Percentiles rank a stretch among this genome's conserved stretches.
These are phyloP conservation scores for Epichloe brachyelytri DNA, from an alignment of 2,329 filamentous ascomycete genomes.

Conservation along the genomic window DNA sequence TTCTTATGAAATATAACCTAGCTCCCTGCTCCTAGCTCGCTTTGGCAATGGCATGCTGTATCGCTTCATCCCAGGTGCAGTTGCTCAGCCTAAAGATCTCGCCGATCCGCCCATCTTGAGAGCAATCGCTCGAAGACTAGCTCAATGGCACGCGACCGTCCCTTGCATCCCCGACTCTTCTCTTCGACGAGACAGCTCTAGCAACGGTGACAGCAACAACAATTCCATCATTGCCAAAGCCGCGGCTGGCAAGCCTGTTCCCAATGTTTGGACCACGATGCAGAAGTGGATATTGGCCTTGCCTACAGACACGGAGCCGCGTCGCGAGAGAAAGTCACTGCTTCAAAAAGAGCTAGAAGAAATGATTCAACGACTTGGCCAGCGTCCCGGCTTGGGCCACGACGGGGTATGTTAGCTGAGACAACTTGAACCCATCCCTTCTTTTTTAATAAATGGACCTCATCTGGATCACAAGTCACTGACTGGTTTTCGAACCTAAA, in stretches of 20 bases:
- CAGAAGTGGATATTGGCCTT: conserved; percentile 90
- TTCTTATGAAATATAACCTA: conserved; percentile 70
- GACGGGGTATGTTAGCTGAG: conserved; percentile 47
- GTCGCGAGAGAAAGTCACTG: conserved; percentile 51
- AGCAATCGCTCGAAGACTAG: conserved; percentile 72
- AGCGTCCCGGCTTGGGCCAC: conserved; percentile 62
- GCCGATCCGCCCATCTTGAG: conserved; percentile 62
- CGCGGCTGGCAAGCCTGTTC: conserved; percentile 56
- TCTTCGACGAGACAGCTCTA: conserved; percentile 20
- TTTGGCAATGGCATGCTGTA: conserved; percentile 97
- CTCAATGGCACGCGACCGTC: conserved; percentile 79
- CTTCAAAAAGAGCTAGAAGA: conserved; percentile 65
- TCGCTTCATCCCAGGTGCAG: conserved; percentile 70
- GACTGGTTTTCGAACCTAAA: conserved; percentile 1
- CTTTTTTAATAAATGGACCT: neutral
- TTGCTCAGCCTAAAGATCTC: conserved; percentile 70
- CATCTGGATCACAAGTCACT: conserved; percentile 4
- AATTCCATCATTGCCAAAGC: conserved; percentile 34
- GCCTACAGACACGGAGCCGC: conserved; percentile 56
- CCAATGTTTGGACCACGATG: conserved; percentile 89
- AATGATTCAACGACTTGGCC: conserved; percentile 58
- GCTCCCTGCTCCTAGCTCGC: conserved; percentile 80
- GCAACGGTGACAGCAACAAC: conserved; percentile 21
- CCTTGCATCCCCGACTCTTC: conserved; percentile 37
- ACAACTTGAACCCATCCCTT: neutral